phyloP scores from a whole-genome alignment of 495 filamentous ascomycete species.

The Penicillium crystallinum region DNA sequence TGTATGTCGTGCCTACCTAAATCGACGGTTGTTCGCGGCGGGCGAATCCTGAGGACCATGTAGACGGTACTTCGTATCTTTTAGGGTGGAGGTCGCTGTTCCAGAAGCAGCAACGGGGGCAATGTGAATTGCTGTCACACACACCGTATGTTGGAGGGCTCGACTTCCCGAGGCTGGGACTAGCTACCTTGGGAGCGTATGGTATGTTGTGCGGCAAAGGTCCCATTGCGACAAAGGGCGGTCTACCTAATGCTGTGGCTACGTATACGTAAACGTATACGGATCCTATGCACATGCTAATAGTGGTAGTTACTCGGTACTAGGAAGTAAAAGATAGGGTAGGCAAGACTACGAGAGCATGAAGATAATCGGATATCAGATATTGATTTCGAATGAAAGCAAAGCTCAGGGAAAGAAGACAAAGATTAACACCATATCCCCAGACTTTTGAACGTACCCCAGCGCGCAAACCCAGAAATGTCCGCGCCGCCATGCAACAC shows the following conservation, averaged over 20 bases:
- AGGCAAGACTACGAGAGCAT: too few relatives aligned
- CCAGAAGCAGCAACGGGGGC: not conserved
- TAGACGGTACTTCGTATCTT: not conserved
- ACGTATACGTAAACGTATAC: too few relatives aligned
- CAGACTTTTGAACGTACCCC: slow-evolving; percentile 7
- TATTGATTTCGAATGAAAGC: not conserved
- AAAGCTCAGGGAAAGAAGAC: not conserved
- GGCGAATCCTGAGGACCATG: not conserved
- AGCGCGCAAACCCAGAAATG: not conserved
- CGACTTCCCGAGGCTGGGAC: not conserved
- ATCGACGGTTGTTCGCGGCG: too few relatives aligned
- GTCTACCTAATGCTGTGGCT: too few relatives aligned
- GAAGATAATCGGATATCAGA: too few relatives aligned
- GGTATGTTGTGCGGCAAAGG: too few relatives aligned
- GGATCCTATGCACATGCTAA: too few relatives aligned
- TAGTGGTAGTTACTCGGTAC: too few relatives aligned
- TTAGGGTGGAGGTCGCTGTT: not conserved
- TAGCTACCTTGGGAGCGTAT: too few relatives aligned
- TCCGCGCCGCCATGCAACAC: slow-evolving; percentile 10
- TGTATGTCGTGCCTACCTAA: too few relatives aligned
- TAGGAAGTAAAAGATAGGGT: too few relatives aligned
- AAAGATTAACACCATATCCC: slow-evolving; percentile 2
- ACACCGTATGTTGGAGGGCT: not conserved
- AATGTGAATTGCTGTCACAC: not conserved
- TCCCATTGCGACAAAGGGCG: too few relatives aligned